Conservation (phyloP, 306 rosid genomes). For the Lablab purpureus region DNA sequence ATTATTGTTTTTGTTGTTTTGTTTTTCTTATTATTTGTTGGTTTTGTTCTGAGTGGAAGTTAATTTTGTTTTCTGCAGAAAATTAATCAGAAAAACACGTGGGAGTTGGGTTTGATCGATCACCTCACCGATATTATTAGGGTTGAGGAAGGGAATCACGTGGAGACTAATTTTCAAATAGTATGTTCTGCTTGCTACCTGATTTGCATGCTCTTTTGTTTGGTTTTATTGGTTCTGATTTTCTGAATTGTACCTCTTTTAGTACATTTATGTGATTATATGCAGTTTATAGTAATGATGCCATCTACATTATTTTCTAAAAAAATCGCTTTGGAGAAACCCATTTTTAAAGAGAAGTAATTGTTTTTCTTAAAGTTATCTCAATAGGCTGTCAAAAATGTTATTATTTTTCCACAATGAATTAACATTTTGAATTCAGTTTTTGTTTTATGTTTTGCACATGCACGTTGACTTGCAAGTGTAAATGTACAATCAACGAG, state of each 20-base stretch:
- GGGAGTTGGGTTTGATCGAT: constrained; percentile 91
- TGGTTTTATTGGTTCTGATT: constrained; percentile 14
- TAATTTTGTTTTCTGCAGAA: constrained; percentile 56
- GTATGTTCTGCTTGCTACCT: constrained; percentile 46
- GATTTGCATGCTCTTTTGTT: constrained; percentile 14
- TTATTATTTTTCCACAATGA: not conserved
- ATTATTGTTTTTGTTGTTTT: no score
- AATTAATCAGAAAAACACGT: constrained; percentile 90
- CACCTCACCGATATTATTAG: constrained; percentile 78
- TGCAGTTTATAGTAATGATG: constrained; percentile 12
- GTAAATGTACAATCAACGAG: not conserved
- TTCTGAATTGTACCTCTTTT: not conserved
- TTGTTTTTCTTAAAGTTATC: not conserved
- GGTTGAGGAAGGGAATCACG: constrained; percentile 67
- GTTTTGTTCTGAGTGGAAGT: not conserved
- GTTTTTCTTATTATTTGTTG: not conserved
- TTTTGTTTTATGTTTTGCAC: not conserved
- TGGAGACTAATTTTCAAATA: constrained; percentile 86
- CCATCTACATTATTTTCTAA: not conserved
- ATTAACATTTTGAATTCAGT: constrained; percentile 4
- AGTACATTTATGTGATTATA: not conserved
- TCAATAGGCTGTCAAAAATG: not conserved
- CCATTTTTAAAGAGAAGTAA: not conserved
- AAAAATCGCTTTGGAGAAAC: constrained; percentile 1
- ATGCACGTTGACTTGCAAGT: not conserved